Conservation (phyloP, 2,329 filamentous ascomycete species). For the Colletotrichum noveboracense region DNA sequence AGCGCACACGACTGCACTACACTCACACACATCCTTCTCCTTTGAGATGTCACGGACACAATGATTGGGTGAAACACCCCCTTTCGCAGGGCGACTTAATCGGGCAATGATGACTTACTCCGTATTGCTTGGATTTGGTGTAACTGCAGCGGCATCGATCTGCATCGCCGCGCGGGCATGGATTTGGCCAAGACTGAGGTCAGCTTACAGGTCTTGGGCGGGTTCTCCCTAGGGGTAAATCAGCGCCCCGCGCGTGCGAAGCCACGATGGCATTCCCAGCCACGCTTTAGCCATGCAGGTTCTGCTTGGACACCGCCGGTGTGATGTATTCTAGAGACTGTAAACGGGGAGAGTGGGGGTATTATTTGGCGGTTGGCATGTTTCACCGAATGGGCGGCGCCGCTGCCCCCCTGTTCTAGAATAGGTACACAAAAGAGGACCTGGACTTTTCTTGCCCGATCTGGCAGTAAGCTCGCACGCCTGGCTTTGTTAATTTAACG, state of each 20-base stretch:
- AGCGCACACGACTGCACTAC: neutral
- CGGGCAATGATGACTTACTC: neutral
- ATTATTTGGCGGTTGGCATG: neutral
- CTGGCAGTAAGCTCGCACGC: neutral
- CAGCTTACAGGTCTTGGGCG: neutral
- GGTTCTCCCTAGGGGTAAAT: neutral
- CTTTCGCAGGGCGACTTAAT: neutral
- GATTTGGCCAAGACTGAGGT: neutral
- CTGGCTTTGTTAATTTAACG: neutral
- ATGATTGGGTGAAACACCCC: neutral
- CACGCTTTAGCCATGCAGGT: neutral
- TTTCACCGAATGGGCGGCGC: neutral
- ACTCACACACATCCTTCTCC: neutral
- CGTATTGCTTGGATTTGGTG: neutral
- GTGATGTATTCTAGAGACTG: neutral
- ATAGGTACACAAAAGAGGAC: neutral
- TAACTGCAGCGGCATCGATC: neutral
- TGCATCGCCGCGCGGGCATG: neutral
- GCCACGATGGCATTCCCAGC: neutral
- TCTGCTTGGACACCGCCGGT: neutral
- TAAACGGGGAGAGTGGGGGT: neutral
- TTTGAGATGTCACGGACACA: neutral
- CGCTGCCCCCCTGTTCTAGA: neutral
- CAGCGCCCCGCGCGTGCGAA: neutral
- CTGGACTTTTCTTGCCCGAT: neutral